Conservation (phyloP, 768 basidiomycete genomes). For the Tricholoma saponaceum region DNA sequence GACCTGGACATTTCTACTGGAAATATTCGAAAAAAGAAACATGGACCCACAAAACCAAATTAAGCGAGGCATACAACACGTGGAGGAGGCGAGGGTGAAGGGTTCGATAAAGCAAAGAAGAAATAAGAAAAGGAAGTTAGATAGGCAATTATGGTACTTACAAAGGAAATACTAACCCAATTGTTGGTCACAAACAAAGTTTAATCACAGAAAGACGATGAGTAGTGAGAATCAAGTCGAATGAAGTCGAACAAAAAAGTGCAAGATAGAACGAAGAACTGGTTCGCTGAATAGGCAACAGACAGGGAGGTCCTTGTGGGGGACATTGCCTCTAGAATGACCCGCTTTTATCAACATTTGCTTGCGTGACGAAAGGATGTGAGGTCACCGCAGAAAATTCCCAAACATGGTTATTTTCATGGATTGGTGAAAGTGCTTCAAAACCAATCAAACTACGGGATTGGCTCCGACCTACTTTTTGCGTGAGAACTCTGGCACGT, state of each 20-base stretch:
- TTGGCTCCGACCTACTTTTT: slow-evolving; percentile 26
- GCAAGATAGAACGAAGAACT: neutral
- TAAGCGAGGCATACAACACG: neutral
- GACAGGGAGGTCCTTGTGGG: slow-evolving; percentile 12
- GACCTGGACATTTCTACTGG: slow-evolving; percentile 11
- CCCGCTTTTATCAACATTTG: slow-evolving; percentile 15
- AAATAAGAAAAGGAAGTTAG: slow-evolving; percentile 10
- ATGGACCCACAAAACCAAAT: slow-evolving; percentile 13
- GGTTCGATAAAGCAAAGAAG: slow-evolving; percentile 3
- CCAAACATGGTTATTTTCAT: slow-evolving; percentile 12
- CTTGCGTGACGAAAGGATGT: slow-evolving; percentile 11
- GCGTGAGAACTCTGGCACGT: slow-evolving; percentile 15
- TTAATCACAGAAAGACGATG: slow-evolving; percentile 9
- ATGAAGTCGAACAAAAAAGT: slow-evolving; percentile 1
- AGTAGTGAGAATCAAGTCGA: neutral
- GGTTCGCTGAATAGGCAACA: neutral
- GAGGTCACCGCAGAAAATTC: slow-evolving; percentile 14
- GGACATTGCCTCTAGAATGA: slow-evolving; percentile 3
- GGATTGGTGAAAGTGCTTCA: slow-evolving; percentile 16
- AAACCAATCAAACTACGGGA: slow-evolving; percentile 21
- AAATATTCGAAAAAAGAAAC: slow-evolving; percentile 9
- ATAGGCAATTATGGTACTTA: slow-evolving; percentile 3
- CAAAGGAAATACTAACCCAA: slow-evolving; percentile 15
- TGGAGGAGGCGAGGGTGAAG: neutral
- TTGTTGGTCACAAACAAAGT: slow-evolving; percentile 9